Conservation (phyloP, 2,329 filamentous ascomycete genomes). For the Xylaria polymorpha region DNA sequence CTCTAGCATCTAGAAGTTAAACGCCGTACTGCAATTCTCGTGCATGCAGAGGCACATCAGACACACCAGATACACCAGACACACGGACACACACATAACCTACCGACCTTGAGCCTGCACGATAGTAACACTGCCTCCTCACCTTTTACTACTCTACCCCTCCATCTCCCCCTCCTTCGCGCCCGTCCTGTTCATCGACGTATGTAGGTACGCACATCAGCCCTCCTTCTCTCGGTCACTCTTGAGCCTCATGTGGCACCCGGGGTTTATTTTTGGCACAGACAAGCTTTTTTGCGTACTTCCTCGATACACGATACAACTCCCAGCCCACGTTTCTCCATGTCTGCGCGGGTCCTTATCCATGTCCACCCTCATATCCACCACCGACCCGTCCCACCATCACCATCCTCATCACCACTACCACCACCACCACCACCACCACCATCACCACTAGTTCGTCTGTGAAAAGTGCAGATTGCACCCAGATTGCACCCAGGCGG, state of each 20-base stretch:
- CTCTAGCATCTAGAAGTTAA: background rate
- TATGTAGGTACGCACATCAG: slow-evolving; percentile 34
- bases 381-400: background rate
- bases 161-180: slow-evolving; percentile 26
- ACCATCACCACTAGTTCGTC: background rate
- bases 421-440: background rate
- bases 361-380: slow-evolving; percentile 8
- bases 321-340: slow-evolving; percentile 14
- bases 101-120: slow-evolving; percentile 2
- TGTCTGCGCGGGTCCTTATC: slow-evolving; percentile 4
- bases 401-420: background rate
- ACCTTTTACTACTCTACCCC: slow-evolving; percentile 15
- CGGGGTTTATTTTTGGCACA: slow-evolving; percentile 39
- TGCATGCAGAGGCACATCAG: background rate
- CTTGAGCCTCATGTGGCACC: slow-evolving; percentile 42
- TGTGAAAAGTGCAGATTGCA: background rate
- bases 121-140: slow-evolving; percentile 26
- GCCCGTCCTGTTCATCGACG: slow-evolving; percentile 19
- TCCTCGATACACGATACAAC: slow-evolving; percentile 5
- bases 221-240: slow-evolving; percentile 10
- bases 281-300: slow-evolving; percentile 40
- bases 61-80: no score
- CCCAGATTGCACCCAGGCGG: background rate
- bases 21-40: background rate
- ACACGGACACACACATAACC: background rate